phyloP scores from a whole-genome alignment of 1,284 basidiomycete genomes.

The Hymenochaete sp. region DNA sequence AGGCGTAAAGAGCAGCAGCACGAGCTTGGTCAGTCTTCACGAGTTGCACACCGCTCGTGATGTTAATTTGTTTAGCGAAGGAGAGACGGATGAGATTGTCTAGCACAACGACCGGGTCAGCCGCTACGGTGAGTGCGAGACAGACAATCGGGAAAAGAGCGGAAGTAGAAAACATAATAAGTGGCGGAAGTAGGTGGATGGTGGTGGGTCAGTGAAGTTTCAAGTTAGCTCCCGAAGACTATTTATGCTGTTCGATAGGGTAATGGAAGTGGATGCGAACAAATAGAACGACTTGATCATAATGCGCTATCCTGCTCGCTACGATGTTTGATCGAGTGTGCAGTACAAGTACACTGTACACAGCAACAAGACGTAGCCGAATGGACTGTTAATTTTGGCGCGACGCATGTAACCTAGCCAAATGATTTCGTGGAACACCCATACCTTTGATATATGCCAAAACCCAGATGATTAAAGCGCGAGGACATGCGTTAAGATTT shows the following conservation, averaged over 20 bases:
- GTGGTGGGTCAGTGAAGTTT: neutral
- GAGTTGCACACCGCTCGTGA: slow-evolving; percentile 37
- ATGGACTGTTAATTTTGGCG: too few species aligned
- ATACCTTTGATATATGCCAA: too few species aligned
- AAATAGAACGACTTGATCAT: neutral
- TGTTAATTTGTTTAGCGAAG: slow-evolving; percentile 42
- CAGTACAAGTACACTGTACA: too few species aligned
- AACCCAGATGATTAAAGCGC: too few species aligned
- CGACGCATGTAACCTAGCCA: too few species aligned
- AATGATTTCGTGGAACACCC: too few species aligned
- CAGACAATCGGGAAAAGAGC: slow-evolving; percentile 34
- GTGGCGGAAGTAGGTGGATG: neutral
- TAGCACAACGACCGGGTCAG: slow-evolving; percentile 37
- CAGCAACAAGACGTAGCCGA: too few species aligned
- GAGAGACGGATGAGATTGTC: slow-evolving; percentile 35
- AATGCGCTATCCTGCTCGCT: neutral
- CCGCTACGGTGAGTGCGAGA: slow-evolving; percentile 38
- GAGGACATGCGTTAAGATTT: too few species aligned
- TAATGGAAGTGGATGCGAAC: too few species aligned
- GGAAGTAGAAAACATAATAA: slow-evolving; percentile 25
- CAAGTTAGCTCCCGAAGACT: neutral
- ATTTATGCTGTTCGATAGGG: slow-evolving; percentile 8
- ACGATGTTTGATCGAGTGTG: neutral
- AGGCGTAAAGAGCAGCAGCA: slow-evolving; percentile 35
- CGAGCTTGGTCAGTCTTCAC: slow-evolving; percentile 49